phyloP scores from a whole-genome alignment of 805 yeast species.

The Cyberlindnera maritima region DNA sequence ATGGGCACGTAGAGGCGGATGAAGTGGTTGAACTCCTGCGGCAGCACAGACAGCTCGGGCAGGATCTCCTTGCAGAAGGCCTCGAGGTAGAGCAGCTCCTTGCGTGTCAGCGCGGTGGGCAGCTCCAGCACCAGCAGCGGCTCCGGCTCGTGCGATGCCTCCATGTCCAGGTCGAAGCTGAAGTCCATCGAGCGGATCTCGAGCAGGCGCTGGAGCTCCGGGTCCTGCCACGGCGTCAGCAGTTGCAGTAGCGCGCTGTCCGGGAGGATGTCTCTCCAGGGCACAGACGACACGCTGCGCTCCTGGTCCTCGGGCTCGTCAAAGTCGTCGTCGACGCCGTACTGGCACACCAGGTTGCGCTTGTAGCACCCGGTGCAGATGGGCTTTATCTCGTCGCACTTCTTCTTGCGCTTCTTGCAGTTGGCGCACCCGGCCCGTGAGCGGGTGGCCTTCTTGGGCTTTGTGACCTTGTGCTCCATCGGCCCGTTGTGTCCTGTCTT shows the following conservation, averaged over 20 bases:
- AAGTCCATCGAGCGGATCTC: constrained; percentile 9
- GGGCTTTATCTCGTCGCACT: constrained; percentile 48
- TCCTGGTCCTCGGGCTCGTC: constrained; percentile 10
- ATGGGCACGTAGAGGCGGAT: constrained; percentile 42
- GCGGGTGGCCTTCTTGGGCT: constrained; percentile 21
- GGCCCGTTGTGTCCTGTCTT: neutral
- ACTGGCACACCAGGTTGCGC: constrained; percentile 30
- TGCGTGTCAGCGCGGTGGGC: constrained; percentile 32
- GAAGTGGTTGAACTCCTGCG: constrained; percentile 44
- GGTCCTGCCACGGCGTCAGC: constrained; percentile 13
- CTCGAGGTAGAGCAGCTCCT: constrained; percentile 38
- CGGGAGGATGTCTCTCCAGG: constrained; percentile 7
- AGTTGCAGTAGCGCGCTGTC: constrained; percentile 6
- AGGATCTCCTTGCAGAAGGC: constrained; percentile 45
- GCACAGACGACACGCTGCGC: constrained; percentile 12
- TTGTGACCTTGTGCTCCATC: neutral
- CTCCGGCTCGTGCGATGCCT: neutral
- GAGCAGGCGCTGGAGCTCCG: constrained; percentile 6
- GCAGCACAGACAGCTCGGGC: constrained; percentile 37
- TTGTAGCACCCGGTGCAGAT: constrained; percentile 42
- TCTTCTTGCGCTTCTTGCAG: constrained; percentile 45
- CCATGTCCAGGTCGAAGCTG: constrained; percentile 23
- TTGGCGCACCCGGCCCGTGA: constrained; percentile 38
- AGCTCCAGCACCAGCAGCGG: constrained; percentile 16
- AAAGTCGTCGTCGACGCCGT: constrained; percentile 7